Base-by-base conservation (phyloP, 139 green algal genomes). In the Chlorella sorokiniana region DNA sequence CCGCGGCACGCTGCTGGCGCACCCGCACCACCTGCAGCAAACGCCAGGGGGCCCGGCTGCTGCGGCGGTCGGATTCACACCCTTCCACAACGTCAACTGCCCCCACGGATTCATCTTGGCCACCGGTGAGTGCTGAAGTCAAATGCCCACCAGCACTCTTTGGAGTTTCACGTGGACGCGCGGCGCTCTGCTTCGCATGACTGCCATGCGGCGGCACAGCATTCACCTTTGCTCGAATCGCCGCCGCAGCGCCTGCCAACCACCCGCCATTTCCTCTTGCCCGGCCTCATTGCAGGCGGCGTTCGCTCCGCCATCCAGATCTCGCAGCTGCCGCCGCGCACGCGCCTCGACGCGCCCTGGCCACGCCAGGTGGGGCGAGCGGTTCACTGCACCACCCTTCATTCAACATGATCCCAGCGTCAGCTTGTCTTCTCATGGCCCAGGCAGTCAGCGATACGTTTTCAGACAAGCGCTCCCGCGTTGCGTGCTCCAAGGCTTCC, bases 31-130 rank as follows among this genome's bases (percentile, higher is more conserved):
- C n/a, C 70, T 79, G 3, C 29, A n/a, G n/a, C n/a, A n/a, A n/a
- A n/a, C 52, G 69, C 44, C n/a, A 25, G 79, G 82, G 25, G 48
- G 33, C 71, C 1, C 71, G 29, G 85, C 79, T 5, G 20, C 82
- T 6, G 83, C 95, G 78, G 3, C 81, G 84, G 72, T 25, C 0
- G 72, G 72, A 0, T 94, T 98, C 72, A 93, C 94, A 2, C 81
- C 93, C 27, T 98, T 98, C 85, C 93, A 98, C 91, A 97, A 98
- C 81, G 67, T 89, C 70, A 95, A 97, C 86, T 98, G 92, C 72
- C 86, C 88, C 25, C 81, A 92, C 71, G 91, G 92, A 67, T 97
- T 97, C 84, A 93, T 97, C 78, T 78, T 88, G 27, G 78, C 67
- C 8, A 61, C 44, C n/a, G 61, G 72, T 82, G 59, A n/a, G 71